These are phyloP conservation scores for Pyrus bretschneideri DNA, from an alignment of 306 rosid species.

Conservation along the genomic window DNA sequence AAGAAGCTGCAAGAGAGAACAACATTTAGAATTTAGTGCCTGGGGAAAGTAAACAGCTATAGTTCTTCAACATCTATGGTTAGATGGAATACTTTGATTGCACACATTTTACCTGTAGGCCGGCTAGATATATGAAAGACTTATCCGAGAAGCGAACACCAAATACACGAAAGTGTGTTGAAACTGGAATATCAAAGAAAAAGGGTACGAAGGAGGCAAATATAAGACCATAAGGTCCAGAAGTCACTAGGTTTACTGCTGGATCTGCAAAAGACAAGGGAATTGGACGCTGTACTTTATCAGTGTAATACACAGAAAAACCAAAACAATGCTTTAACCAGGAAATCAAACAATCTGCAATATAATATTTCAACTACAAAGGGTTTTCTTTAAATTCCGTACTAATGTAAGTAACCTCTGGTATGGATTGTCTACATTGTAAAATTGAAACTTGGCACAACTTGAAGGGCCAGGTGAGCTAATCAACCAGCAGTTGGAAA, in stretches of 20 bases:
- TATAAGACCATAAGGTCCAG: conserved; percentile 97
- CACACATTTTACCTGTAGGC: conserved; percentile 66
- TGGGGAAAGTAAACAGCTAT: conserved; percentile 3
- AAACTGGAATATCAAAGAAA: conserved; percentile 96
- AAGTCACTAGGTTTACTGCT: conserved; percentile 52
- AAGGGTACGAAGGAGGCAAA: conserved; percentile 93
- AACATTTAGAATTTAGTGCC: conserved; percentile 19
- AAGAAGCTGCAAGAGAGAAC: conserved; percentile 59
- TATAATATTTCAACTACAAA: not conserved
- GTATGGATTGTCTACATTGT: not conserved
- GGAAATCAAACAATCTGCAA: not conserved
- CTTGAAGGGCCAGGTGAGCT: conserved; percentile 1
- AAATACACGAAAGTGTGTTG: conserved; percentile 72
- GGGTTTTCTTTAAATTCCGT: not conserved
- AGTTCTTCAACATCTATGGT: not conserved
- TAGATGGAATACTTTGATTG: not conserved
- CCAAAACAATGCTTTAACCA: not conserved
- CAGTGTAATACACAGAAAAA: not conserved
- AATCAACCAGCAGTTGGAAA: not conserved
- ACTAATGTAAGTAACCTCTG: not conserved
- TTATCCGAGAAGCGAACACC: conserved; percentile 83
- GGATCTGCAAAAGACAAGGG: conserved; percentile 56
- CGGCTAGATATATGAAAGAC: conserved; percentile 91
- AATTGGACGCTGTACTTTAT: not conserved
- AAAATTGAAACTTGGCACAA: not conserved